Evolutionary conservation across 306 rosid genomes (phyloP).

Genomic region (Prunus armeniaca): DNA sequence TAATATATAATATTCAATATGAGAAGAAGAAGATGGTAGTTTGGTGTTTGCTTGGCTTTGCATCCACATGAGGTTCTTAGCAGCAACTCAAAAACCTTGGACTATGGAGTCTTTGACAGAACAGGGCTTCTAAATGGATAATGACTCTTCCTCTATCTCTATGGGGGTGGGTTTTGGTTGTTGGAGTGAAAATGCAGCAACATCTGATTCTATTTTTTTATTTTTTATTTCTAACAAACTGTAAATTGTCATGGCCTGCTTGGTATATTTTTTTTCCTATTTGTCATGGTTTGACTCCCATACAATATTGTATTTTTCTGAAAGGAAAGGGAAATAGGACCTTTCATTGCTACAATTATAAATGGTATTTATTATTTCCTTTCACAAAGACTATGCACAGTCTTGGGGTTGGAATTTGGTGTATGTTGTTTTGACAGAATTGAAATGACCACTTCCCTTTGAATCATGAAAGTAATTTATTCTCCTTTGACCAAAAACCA

Average conservation of each 20-base stretch:
- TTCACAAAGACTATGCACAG: background rate
- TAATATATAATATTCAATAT: background rate
- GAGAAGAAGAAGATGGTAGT: conserved; percentile 27
- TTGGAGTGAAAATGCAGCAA: conserved; percentile 83
- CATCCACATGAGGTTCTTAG: conserved; percentile 65
- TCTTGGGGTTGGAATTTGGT: background rate
- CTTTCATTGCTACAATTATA: background rate
- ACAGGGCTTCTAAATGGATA: conserved; percentile 60
- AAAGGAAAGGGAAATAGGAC: too few relatives aligned
- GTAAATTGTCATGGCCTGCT: background rate
- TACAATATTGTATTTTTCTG: too few relatives aligned
- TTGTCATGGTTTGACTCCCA: background rate
- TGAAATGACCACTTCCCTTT: background rate
- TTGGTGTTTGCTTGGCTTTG: conserved; percentile 72
- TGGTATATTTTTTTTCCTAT: background rate
- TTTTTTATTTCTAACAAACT: conserved; percentile 10
- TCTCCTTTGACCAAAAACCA: too few relatives aligned
- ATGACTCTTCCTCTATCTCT: conserved; percentile 52
- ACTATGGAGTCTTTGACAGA: conserved; percentile 52
- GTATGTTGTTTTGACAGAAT: background rate
- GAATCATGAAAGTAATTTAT: background rate
- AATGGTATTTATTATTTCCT: background rate
- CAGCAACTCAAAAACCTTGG: conserved; percentile 20
- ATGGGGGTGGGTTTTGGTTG: conserved; percentile 42
- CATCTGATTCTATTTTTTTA: conserved; percentile 1